phyloP scores from a whole-genome alignment of 805 yeast genomes.

The Zygosaccharomyces kombuchaensis region DNA sequence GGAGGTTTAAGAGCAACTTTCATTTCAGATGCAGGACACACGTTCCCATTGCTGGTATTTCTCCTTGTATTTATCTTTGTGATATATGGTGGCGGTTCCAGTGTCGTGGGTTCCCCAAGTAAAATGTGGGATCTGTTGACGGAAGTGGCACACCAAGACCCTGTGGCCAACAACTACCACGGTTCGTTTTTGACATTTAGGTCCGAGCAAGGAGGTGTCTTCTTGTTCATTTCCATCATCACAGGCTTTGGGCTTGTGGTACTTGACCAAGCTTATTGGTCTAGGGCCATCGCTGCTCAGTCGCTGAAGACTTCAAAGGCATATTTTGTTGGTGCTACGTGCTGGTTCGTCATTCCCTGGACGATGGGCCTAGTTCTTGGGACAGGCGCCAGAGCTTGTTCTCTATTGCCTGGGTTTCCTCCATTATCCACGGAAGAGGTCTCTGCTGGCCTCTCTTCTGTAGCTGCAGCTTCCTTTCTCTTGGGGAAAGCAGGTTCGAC shows the following conservation, averaged over 20 bases:
- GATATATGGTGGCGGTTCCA: constrained; percentile 34
- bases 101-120: constrained; percentile 41
- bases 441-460: constrained; percentile 40
- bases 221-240: constrained; percentile 32
- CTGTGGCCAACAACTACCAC: constrained; percentile 36
- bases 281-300: constrained; percentile 43
- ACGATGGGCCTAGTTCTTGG: constrained; percentile 39
- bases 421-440: constrained; percentile 38
- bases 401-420: constrained; percentile 32
- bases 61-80: constrained; percentile 37
- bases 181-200: constrained; percentile 39
- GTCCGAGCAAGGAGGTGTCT: constrained; percentile 33
- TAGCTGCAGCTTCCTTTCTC: constrained; percentile 39
- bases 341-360: constrained; percentile 41
- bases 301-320: constrained; percentile 35
- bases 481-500: constrained; percentile 43
- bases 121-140: constrained; percentile 42
- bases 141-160: constrained; percentile 33
- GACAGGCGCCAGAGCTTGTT: constrained; percentile 37
- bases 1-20: constrained; percentile 54
- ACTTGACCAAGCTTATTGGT: constrained; percentile 40
- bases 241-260: constrained; percentile 39
- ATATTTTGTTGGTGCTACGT: constrained; percentile 38
- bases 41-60: constrained; percentile 41
- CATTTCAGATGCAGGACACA: constrained; percentile 49